Evolutionary conservation across 2,329 filamentous ascomycete species (phyloP).

Genomic region (Phyllosticta capitalensis): DNA sequence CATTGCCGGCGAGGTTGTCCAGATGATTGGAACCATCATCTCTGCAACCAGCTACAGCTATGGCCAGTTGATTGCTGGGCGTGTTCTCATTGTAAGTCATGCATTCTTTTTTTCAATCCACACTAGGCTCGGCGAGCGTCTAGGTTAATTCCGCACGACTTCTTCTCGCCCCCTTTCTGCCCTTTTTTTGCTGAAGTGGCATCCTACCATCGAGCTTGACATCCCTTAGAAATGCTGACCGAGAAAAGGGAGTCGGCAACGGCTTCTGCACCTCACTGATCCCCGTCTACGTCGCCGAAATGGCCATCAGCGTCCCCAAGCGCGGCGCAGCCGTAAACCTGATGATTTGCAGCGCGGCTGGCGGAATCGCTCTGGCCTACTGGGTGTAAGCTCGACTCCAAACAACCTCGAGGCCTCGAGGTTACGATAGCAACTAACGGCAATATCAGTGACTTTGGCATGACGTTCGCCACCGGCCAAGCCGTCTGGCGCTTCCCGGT

Average conservation of each 20-base stretch:
- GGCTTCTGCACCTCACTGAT: constrained; percentile 22
- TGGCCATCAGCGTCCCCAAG: constrained; percentile 18
- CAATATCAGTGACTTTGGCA: constrained; percentile 20
- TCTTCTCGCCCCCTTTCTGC: not conserved
- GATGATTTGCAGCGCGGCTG: constrained; percentile 21
- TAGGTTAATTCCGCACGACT: no score
- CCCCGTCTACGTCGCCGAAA: constrained; percentile 25
- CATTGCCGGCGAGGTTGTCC: constrained; percentile 18
- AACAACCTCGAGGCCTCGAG: no score
- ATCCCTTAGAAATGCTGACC: not conserved
- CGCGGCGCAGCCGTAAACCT: constrained; percentile 22
- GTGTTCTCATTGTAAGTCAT: constrained; percentile 18
- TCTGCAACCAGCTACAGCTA: constrained; percentile 18
- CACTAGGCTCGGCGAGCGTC: no score
- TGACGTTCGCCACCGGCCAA: constrained; percentile 20
- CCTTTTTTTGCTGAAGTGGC: not conserved
- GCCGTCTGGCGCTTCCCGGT: constrained; percentile 26
- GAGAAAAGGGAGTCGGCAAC: constrained; percentile 23
- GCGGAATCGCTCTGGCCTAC: constrained; percentile 22
- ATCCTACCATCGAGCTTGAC: no score
- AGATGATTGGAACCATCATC: constrained; percentile 23
- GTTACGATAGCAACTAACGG: not conserved
- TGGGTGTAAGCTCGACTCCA: constrained; percentile 20
- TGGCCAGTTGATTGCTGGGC: constrained; percentile 23
- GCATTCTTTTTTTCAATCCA: not conserved